Evolutionary conservation across 2,329 filamentous ascomycete species (phyloP), one percentile per base, ranked within the genome.

Genomic region (Cercospora sp.): DNA sequence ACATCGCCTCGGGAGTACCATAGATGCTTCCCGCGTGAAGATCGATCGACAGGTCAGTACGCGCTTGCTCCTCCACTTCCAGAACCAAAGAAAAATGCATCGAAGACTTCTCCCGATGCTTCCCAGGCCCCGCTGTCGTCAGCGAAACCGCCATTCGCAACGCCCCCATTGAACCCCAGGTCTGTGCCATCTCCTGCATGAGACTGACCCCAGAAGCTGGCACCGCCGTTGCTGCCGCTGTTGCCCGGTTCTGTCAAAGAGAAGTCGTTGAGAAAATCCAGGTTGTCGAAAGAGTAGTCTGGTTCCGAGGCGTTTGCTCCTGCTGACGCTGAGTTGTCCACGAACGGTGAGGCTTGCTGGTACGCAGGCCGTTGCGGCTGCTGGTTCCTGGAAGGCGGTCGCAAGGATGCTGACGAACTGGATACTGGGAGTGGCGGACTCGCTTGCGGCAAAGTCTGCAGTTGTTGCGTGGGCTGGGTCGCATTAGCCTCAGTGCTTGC

Each of bases 71-170:
- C 57, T 30, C 64, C 65, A 71, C 53, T 57, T 57, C 77, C 18
- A 75, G 85, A 85, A 0, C 89, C 89, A 76, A 91, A 91, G 80
- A 91, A 91, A 76, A 92, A 92, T 0, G 88, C 87, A 75, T 91
- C 90, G 78, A 92, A 91, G 12, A 84, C 68, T 76, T 85, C 82
- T 39, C 73, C 72, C 55, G 71, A 73, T 12, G 72, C 89, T 72
- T 90, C 87, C 73, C 87, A 84, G 75, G 88, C 82, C 5, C 80
- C 80, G 59, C 80, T 80, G 60, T 72, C 74, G 59, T 65, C 63
- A 57, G 53, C 53, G 18, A 70, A 71, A 13, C 71, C 72, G 18
- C 57, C 60, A 31, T 64, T 59, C 8, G 18, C 80, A 77, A 67
- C 67, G 23, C 72, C 75, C 8, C 75, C 75, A 5, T 72, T 76